A percentile compares a stretch with the other conserved stretches of the same genome.
These are phyloP conservation scores for Saccharomyces hybrid DNA, from an alignment of 1,139 yeast genomes.

Conservation along the genomic window DNA sequence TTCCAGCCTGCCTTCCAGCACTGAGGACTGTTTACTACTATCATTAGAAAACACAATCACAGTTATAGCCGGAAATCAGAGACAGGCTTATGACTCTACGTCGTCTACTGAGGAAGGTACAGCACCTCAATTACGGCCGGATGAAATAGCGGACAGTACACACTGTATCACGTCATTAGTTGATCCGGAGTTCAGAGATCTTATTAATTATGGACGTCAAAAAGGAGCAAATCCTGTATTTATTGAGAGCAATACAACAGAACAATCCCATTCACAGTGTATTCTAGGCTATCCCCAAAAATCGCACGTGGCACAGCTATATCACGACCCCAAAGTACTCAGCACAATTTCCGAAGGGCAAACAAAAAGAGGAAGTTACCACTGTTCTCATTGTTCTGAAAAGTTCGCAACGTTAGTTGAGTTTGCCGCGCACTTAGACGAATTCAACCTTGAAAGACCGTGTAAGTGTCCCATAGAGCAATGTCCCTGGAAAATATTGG, in stretches of 20 bases:
- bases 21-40: background rate
- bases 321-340: slow-evolving; percentile 10
- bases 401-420: slow-evolving; percentile 37
- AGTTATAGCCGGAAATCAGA: background rate
- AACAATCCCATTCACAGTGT: background rate
- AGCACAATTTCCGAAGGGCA: slow-evolving; percentile 26
- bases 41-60: background rate
- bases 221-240: background rate
- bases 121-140: background rate
- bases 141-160: background rate
- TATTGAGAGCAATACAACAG: background rate
- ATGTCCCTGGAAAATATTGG: slow-evolving; percentile 59
- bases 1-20: background rate
- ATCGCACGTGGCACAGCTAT: background rate
- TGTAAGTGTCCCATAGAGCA: slow-evolving; percentile 45
- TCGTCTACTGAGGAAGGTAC: background rate
- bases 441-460: slow-evolving; percentile 35
- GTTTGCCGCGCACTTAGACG: slow-evolving; percentile 44
- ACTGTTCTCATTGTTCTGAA: slow-evolving; percentile 45
- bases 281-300: background rate
- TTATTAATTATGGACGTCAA: background rate
- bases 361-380: slow-evolving; percentile 42
- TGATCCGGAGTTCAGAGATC: background rate
- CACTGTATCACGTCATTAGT: background rate
- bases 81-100: background rate